These are phyloP conservation scores for Raddia distichophylla DNA, from an alignment of 176 grass and related monocot genomes.

Conservation along the genomic window DNA sequence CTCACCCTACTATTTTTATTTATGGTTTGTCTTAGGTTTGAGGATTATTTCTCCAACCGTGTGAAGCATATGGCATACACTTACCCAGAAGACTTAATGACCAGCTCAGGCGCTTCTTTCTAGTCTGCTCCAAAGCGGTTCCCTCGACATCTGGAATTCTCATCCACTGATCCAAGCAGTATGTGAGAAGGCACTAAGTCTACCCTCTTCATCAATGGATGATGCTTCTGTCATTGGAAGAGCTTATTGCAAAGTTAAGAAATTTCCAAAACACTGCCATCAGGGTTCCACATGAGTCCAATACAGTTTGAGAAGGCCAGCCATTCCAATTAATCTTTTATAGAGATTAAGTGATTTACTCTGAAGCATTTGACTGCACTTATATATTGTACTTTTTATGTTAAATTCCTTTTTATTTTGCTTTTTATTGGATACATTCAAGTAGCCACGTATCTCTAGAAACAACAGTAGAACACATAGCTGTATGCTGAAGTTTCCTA, in stretches of 20 bases:
- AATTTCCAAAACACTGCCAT: constrained; percentile 58
- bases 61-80: no score
- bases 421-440: neutral
- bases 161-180: constrained; percentile 59
- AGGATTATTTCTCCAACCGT: no score
- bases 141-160: constrained; percentile 74
- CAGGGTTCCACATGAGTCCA: constrained; percentile 81
- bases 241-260: constrained; percentile 74
- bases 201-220: constrained; percentile 76
- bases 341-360: neutral
- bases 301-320: constrained; percentile 94
- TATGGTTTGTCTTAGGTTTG: constrained; percentile 36
- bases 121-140: constrained; percentile 96
- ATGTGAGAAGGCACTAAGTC: constrained; percentile 76
- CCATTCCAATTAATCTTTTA: constrained; percentile 21
- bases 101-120: constrained; percentile 82
- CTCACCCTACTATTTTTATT: constrained; percentile 11
- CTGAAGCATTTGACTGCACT: no score
- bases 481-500: constrained; percentile 4
- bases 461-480: no score
- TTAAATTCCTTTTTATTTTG: neutral
- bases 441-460: neutral
- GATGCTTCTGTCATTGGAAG: constrained; percentile 77
- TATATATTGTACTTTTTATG: neutral
- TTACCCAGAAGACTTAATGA: constrained; percentile 81